A percentile compares a stretch with the other conserved stretches of the same genome.
Conservation (phyloP, 768 basidiomycete genomes). For the Serendipita sp. region DNA sequence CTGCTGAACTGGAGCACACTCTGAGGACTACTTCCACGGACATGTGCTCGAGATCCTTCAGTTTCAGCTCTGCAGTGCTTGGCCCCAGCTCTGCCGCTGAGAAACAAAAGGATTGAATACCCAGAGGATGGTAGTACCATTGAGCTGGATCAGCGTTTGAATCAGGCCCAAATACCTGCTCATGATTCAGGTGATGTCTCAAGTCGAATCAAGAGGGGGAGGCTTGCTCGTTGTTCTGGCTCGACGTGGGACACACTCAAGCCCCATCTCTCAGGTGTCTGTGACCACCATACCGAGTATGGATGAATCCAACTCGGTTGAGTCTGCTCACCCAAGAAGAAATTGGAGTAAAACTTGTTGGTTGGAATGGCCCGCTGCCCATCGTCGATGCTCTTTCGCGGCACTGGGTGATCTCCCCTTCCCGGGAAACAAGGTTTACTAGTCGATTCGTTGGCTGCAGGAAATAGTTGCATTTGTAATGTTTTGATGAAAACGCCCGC, state of each 20-base stretch:
- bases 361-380: neutral
- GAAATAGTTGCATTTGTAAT: neutral
- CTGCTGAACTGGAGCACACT: neutral
- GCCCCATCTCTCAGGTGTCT: neutral
- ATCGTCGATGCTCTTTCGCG: neutral
- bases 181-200: neutral
- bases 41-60: neutral
- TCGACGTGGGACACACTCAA: slow-evolving; percentile 2
- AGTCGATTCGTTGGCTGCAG: neutral
- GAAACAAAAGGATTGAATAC: neutral
- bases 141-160: neutral
- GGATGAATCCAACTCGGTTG: slow-evolving; percentile 6
- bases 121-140: slow-evolving; percentile 3
- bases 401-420: slow-evolving; percentile 6
- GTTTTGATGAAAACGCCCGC: neutral
- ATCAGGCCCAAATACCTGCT: slow-evolving; percentile 7
- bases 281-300: neutral
- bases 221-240: neutral
- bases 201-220: neutral
- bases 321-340: neutral
- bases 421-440: slow-evolving; percentile 2
- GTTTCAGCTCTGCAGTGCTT: neutral
- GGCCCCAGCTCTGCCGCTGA: neutral
- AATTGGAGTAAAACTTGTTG: slow-evolving; percentile 10
- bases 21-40: neutral